Base-by-base conservation (phyloP, 2,329 filamentous ascomycete species). In the Nemania abortiva region DNA sequence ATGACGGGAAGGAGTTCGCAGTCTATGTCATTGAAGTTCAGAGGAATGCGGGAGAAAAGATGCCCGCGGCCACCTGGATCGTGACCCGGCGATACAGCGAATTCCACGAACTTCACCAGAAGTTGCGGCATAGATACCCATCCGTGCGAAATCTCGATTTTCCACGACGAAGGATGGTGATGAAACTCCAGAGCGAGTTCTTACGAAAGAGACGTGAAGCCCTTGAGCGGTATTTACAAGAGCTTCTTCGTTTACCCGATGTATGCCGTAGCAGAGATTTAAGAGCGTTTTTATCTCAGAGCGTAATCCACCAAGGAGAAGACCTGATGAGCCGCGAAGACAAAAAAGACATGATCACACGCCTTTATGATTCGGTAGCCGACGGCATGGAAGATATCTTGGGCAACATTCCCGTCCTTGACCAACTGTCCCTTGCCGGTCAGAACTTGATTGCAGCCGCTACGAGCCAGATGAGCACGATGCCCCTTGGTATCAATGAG, bases 381-480 rank as follows among this genome's bases (percentile, higher is more conserved):
- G 96, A 99, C 77, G 96, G 97, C 39, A 97, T 99, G 91, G 96
- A 99, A 78, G 96, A 99, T 75, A 97, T 99, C 63, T 84, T 99
- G 3, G 96, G 96, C 65, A 98, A 97, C 77, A 95, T 98, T 52
- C 94, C 96, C 1, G 95, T 98, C 0, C 87, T 99, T 34, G 96
- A 99, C 75, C 96, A 98, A 79, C 88, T 99, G 6, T 97, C 95
- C 0, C 88, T 94, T 1, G 95, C 96, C 6, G 95, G 95, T 0
- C 95, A 98, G 78, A 98, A 95, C 76, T 87, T 98, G 58, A 92
- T 96, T 66, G 92, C 92, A 0, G 92, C 92, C 37, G 92, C 90
- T 1, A 90, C 89, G 11, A 90, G 82, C 74, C 89, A 91, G 78
- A 84, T 91, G 64, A 86, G 85, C 68, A 85, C 84, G 24, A 85